These are phyloP conservation scores for Ramularia endophylla DNA, from an alignment of 2,329 filamentous ascomycete species.

Conservation along the genomic window DNA sequence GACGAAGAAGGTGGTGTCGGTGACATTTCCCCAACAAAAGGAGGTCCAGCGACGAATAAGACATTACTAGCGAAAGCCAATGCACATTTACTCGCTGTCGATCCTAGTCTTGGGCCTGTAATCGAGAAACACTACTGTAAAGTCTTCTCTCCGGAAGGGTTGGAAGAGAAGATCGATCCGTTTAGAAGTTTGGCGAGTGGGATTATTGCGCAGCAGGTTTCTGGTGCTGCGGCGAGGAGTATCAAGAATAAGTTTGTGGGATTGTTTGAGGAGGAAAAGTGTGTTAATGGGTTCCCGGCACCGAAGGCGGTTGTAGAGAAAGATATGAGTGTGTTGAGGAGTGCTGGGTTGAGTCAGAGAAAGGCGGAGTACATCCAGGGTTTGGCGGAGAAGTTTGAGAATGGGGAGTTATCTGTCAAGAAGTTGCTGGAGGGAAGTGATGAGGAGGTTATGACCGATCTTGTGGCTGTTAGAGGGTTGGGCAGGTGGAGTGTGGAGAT, in stretches of 20 bases:
- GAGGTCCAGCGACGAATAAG: slow-evolving; percentile 39
- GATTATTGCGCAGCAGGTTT: slow-evolving; percentile 96
- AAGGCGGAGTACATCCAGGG: slow-evolving; percentile 95
- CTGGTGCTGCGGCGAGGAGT: slow-evolving; percentile 79
- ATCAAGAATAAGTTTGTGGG: slow-evolving; percentile 81
- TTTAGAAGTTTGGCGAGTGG: slow-evolving; percentile 77
- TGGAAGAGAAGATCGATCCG: slow-evolving; percentile 82
- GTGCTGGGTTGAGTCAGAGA: slow-evolving; percentile 82
- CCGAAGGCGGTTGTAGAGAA: slow-evolving; percentile 64
- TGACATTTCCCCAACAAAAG: slow-evolving; percentile 32
- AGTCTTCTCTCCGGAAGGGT: slow-evolving; percentile 72
- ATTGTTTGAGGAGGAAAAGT: slow-evolving; percentile 51
- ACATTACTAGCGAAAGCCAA: slow-evolving; percentile 68
- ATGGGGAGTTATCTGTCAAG: slow-evolving; percentile 66
- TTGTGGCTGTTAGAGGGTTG: slow-evolving; percentile 80
- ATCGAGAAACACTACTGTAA: slow-evolving; percentile 70
- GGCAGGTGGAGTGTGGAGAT: slow-evolving; percentile 94
- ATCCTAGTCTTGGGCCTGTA: slow-evolving; percentile 64
- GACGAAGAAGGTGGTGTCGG: too few species aligned
- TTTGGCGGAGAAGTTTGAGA: slow-evolving; percentile 72
- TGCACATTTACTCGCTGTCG: slow-evolving; percentile 65
- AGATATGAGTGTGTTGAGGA: slow-evolving; percentile 63
- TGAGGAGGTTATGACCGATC: slow-evolving; percentile 73
- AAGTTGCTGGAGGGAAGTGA: slow-evolving; percentile 75
- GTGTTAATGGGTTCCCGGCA: slow-evolving; percentile 57